Evolutionary conservation across 768 basidiomycete species (phyloP).

Genomic region (Boletales sp.): DNA sequence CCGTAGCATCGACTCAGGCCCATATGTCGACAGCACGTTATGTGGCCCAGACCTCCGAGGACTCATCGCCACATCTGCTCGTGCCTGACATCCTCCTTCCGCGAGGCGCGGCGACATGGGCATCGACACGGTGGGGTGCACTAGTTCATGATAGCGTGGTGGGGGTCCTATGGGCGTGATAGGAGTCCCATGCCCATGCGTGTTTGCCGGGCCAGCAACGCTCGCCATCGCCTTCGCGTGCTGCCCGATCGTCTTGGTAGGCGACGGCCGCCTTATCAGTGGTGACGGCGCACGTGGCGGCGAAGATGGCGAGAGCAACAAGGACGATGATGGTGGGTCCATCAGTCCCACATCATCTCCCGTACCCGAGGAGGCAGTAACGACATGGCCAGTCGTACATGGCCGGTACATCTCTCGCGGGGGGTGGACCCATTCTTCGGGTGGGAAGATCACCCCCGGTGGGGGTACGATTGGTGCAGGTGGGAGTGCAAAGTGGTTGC

Average conservation of each 20-base stretch:
- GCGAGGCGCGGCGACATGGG: constrained; percentile 17
- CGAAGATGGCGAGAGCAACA: constrained; percentile 15
- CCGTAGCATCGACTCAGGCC: constrained; percentile 3
- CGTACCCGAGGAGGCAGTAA: constrained; percentile 5
- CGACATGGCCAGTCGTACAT: neutral
- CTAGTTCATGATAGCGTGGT: constrained; percentile 20
- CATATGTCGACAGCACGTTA: constrained; percentile 6
- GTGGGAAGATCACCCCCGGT: constrained; percentile 24
- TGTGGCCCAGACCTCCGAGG: constrained; percentile 16
- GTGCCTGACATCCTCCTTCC: constrained; percentile 26
- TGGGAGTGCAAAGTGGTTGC: neutral
- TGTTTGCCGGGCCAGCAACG: neutral
- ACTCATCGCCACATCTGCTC: constrained; percentile 3
- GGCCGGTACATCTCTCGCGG: constrained; percentile 16
- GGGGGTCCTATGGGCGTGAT: constrained; percentile 7
- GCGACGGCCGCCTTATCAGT: constrained; percentile 14
- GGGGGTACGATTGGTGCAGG: constrained; percentile 20
- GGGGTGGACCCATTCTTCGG: constrained; percentile 13
- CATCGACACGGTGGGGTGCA: neutral
- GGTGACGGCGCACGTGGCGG: constrained; percentile 10
- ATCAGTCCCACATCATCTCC: neutral
- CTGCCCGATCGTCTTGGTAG: constrained; percentile 7
- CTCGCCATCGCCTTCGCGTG: too few species aligned
- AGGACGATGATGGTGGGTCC: constrained; percentile 9
- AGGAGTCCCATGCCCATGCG: constrained; percentile 7